Evolutionary conservation across 306 rosid genomes (phyloP).

Genomic region (Begonia masoniana): DNA sequence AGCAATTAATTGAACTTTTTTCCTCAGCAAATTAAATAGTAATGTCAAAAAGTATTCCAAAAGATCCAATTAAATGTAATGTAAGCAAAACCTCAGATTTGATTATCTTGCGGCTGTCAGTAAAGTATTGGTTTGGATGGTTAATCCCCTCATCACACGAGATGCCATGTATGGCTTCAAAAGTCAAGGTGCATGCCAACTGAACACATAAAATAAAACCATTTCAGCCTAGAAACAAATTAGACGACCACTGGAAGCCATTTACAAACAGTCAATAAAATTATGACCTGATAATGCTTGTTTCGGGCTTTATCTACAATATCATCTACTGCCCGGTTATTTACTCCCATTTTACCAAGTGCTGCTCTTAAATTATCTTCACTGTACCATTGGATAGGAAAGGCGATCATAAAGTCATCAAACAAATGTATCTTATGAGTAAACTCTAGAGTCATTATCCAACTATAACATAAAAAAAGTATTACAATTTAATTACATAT

Average conservation of each 20-base stretch:
- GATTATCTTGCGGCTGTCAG: slow-evolving; percentile 61
- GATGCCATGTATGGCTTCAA: slow-evolving; percentile 68
- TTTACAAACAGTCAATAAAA: slow-evolving; percentile 8
- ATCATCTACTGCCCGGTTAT: slow-evolving; percentile 54
- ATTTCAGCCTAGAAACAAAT: too few species aligned
- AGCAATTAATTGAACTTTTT: too few species aligned
- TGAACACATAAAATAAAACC: slow-evolving; percentile 22
- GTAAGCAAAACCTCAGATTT: slow-evolving; percentile 34
- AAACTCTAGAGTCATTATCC: too few species aligned
- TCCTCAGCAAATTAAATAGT: too few species aligned
- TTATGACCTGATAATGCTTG: slow-evolving; percentile 73
- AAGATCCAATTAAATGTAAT: too few species aligned
- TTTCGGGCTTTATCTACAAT: slow-evolving; percentile 76
- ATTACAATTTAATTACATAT: too few species aligned
- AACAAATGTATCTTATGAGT: too few species aligned
- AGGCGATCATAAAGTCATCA: background rate
- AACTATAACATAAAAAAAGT: too few species aligned
- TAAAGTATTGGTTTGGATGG: slow-evolving; percentile 95
- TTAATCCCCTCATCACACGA: slow-evolving; percentile 86
- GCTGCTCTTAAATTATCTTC: slow-evolving; percentile 93
- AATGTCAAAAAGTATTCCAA: too few species aligned
- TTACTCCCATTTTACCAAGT: slow-evolving; percentile 73
- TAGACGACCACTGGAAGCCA: slow-evolving; percentile 6
- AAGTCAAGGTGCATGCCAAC: slow-evolving; percentile 96
- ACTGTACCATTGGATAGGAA: slow-evolving; percentile 28